Conservation (phyloP, 1,284 basidiomycete genomes). For the Marasmius tenuissimus region DNA sequence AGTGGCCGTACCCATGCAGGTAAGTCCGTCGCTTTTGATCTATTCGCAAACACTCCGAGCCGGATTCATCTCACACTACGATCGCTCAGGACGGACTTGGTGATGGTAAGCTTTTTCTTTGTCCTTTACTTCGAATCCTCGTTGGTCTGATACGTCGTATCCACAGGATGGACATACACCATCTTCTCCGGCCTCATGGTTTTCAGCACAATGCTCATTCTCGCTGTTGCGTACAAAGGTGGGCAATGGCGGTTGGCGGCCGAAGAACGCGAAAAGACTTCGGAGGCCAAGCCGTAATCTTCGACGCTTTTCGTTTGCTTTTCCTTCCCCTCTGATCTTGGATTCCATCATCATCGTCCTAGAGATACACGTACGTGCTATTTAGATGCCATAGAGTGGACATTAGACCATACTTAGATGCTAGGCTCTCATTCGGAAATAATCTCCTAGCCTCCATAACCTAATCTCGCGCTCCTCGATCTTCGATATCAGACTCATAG, state of each 20-base stretch:
- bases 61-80: background rate
- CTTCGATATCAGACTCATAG: too few species aligned
- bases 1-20: conserved; percentile 66
- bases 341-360: too few species aligned
- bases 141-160: background rate
- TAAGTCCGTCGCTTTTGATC: conserved; percentile 22
- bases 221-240: conserved; percentile 52
- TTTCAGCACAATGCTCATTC: conserved; percentile 50
- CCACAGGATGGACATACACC: conserved; percentile 69
- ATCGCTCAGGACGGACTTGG: conserved; percentile 35
- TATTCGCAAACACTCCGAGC: background rate
- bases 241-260: conserved; percentile 40
- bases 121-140: background rate
- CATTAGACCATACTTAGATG: too few species aligned
- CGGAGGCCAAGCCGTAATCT: background rate
- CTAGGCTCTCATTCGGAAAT: too few species aligned
- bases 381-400: too few species aligned
- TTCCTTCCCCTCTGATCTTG: too few species aligned
- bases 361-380: too few species aligned
- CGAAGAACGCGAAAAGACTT: conserved; percentile 30
- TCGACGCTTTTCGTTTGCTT: background rate
- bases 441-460: too few species aligned
- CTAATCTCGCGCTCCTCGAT: too few species aligned
- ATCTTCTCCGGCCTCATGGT: conserved; percentile 66
- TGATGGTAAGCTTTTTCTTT: conserved; percentile 29